Evolutionary conservation across 768 basidiomycete species (phyloP), one percentile per base, ranked within the genome.

Genomic region (Melanogaster broomeanus): DNA sequence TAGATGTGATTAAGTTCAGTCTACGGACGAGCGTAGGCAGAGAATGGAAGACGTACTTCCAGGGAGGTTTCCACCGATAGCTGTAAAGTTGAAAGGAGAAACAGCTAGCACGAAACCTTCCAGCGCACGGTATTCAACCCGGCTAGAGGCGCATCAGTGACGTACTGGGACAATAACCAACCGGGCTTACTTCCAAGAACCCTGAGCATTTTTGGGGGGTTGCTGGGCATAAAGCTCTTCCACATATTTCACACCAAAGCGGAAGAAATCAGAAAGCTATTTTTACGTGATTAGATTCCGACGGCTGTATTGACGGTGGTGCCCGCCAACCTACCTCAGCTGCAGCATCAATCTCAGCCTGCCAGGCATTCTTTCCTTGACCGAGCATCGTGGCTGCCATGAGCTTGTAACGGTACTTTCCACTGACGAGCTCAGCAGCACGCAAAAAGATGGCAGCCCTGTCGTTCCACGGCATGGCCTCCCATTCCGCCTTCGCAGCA

Each of bases 291-390:
- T 61, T 33, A 56, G 56, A 45, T 18, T 31, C 38, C 18, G 35
- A 48, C n/a, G 44, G 38, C 21, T 11, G n/a, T 41, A 33, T 12
- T 22, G 11, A 38, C 24, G n/a, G 13, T 4, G 10, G 13, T 30
- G 24, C 34, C 34, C 45, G 37, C 33, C 11, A 11, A 68, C 81
- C 38, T 51, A 92, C 93, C 87, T 99, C 97, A 4, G 97, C 96
- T 16, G 94, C 97, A 48, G 97, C 93, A 69, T 99, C 97, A 56
- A 99, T 98, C 78, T 99, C 97, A 15, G 97, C 97, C 74, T 99
- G 97, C 97, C 97, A 99, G 15, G 81, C 87, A 67, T 98, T 99
- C 84, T 99, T 99, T 37, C 97, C 97, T 74, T 99, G 97, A 15
- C 97, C 97, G 42, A 99, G 78, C 73, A 99, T 97, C 39, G 96